Evolutionary conservation across 2,329 filamentous ascomycete genomes (phyloP).

Genomic region (Alternaria angustiovoidea): DNA sequence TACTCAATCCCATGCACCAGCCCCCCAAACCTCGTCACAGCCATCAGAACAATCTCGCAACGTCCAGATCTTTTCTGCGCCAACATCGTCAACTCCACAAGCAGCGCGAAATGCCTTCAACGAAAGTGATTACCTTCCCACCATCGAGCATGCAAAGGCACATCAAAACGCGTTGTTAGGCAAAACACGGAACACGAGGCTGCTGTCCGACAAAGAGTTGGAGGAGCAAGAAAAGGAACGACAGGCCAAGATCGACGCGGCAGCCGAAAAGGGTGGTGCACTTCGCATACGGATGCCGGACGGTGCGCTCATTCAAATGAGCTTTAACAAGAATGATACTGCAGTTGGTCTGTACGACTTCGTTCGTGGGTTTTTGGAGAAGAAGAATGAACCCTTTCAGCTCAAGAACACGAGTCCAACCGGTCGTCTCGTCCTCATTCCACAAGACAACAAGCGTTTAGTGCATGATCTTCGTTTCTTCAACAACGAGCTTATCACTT

Average conservation of each 20-base stretch:
- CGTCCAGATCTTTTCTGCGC: constrained; percentile 79
- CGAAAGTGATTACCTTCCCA: constrained; percentile 79
- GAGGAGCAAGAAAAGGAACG: constrained; percentile 72
- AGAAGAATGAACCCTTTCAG: constrained; percentile 71
- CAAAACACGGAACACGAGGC: constrained; percentile 73
- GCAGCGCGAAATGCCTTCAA: constrained; percentile 73
- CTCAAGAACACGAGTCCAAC: constrained; percentile 70
- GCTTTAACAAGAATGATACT: constrained; percentile 73
- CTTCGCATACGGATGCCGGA: constrained; percentile 90
- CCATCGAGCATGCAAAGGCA: constrained; percentile 76
- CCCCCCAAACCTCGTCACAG: constrained; percentile 18
- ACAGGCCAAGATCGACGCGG: constrained; percentile 69
- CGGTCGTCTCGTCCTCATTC: constrained; percentile 55
- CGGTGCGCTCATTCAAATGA: constrained; percentile 77
- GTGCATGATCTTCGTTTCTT: constrained; percentile 76
- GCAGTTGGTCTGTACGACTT: constrained; percentile 76
- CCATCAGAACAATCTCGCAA: constrained; percentile 50
- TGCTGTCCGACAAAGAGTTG: constrained; percentile 84
- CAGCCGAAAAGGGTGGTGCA: constrained; percentile 68
- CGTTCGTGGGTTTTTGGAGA: constrained; percentile 74
- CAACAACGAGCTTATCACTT: constrained; percentile 75
- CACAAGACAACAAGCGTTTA: constrained; percentile 62
- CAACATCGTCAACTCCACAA: constrained; percentile 74
- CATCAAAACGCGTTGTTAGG: constrained; percentile 74
- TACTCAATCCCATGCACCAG: neutral